phyloP scores from a whole-genome alignment of 2,329 filamentous ascomycete species.

The Dothistroma septosporum region DNA sequence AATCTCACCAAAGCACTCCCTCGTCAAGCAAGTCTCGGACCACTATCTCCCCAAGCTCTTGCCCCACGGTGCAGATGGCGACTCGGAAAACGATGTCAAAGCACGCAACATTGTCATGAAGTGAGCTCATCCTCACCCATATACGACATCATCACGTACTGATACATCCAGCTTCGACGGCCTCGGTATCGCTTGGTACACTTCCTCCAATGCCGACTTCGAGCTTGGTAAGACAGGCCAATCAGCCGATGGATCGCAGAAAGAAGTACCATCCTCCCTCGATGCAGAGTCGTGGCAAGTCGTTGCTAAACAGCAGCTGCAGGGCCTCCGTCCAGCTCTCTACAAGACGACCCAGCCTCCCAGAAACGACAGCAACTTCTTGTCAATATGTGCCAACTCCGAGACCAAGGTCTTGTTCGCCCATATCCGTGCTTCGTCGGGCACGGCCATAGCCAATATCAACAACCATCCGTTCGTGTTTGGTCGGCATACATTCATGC shows the following conservation, averaged over 20 bases:
- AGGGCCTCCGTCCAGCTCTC: constrained; percentile 43
- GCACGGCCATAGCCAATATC: constrained; percentile 46
- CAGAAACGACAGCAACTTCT: constrained; percentile 53
- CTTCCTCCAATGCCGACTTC: constrained; percentile 42
- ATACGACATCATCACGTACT: background rate
- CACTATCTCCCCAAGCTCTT: constrained; percentile 54
- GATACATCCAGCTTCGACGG: constrained; percentile 48
- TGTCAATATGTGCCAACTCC: constrained; percentile 50
- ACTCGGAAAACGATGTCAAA: constrained; percentile 44
- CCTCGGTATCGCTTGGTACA: constrained; percentile 54
- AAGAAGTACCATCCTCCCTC: constrained; percentile 23
- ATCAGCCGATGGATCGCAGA: constrained; percentile 27
- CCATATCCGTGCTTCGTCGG: constrained; percentile 51
- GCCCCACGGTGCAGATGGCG: constrained; percentile 44
- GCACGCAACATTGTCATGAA: constrained; percentile 49
- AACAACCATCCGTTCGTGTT: constrained; percentile 56
- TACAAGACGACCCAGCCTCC: constrained; percentile 53
- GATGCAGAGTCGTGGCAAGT: background rate
- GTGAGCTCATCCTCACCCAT: background rate
- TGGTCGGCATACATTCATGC: constrained; percentile 53
- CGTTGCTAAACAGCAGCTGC: constrained; percentile 1
- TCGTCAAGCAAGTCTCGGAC: constrained; percentile 47
- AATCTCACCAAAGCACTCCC: constrained; percentile 43
- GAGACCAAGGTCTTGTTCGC: constrained; percentile 49
- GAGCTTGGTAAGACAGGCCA: constrained; percentile 29